Evolutionary conservation across 306 rosid genomes (phyloP).

Genomic region (Psophocarpus tetragonolobus): DNA sequence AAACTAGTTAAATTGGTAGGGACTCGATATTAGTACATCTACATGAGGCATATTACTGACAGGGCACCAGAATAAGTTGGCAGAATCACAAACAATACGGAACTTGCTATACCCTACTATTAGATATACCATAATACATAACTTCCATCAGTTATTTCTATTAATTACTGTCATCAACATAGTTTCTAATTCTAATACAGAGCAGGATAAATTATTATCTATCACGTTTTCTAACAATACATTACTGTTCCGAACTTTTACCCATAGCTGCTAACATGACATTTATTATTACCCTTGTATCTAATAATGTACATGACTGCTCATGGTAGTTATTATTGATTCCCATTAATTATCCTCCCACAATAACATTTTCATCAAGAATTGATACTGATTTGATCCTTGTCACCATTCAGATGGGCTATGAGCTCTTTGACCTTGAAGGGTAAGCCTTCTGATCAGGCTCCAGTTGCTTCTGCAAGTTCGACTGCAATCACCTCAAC

Average conservation of each 20-base stretch:
- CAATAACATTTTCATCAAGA: not conserved
- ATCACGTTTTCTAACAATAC: not conserved
- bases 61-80: not conserved
- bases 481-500: constrained; percentile 52
- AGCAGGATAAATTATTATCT: not conserved
- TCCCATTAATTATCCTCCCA: not conserved
- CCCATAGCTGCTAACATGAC: not conserved
- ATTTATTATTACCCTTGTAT: not conserved
- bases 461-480: constrained; percentile 66
- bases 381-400: constrained; percentile 15
- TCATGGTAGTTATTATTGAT: not conserved
- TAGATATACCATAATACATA: not conserved
- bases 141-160: not conserved
- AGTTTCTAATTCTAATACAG: not conserved
- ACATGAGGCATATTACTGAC: not conserved
- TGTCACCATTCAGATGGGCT: constrained; percentile 80
- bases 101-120: not conserved
- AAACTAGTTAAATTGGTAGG: not conserved
- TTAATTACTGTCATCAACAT: not conserved
- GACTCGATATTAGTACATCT: not conserved
- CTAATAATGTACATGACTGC: not conserved
- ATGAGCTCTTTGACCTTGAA: constrained; percentile 98
- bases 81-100: not conserved
- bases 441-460: constrained; percentile 90
- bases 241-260: not conserved